A percentile compares a stretch with the other conserved stretches of the same genome.
phyloP scores from a whole-genome alignment of 805 yeast genomes.

The Pichia deserticola region DNA sequence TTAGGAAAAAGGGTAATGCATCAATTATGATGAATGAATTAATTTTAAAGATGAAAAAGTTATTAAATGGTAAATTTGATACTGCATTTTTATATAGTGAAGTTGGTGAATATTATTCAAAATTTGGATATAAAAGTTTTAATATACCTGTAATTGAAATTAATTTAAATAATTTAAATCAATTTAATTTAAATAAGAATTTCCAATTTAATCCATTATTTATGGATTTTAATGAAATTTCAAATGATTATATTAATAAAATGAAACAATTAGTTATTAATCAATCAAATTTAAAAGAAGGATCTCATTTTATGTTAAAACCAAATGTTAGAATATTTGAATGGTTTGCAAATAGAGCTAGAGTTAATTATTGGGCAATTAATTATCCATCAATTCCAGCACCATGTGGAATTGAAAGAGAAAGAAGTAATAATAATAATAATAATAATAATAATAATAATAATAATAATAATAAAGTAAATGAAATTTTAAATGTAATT shows the following conservation, averaged over 20 bases:
- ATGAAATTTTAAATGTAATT: neutral
- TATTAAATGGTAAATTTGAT: conserved; percentile 23
- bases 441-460: too few relatives aligned
- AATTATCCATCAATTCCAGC: neutral
- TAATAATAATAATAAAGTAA: neutral
- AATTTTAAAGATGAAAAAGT: conserved; percentile 15
- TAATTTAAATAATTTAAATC: neutral
- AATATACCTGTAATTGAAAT: conserved; percentile 16
- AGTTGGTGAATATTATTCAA: conserved; percentile 57
- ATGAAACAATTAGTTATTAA: neutral
- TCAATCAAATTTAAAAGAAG: neutral
- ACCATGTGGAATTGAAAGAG: neutral
- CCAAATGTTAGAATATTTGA: conserved; percentile 30
- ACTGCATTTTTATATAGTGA: conserved; percentile 59
- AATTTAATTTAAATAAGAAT: conserved; percentile 1
- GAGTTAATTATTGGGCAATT: conserved; percentile 5
- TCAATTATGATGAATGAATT: conserved; percentile 35
- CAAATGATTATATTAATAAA: neutral
- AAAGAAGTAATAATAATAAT: neutral
- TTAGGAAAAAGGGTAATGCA: conserved; percentile 53
- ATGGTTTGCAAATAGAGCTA: conserved; percentile 38
- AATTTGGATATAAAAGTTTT: conserved; percentile 46
- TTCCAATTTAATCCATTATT: conserved; percentile 5
- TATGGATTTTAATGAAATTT: neutral
- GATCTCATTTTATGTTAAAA: conserved; percentile 24